Evolutionary conservation across 805 yeast genomes (phyloP), one percentile per base, ranked within the genome.

Genomic region (Clavispora vitiphila): DNA sequence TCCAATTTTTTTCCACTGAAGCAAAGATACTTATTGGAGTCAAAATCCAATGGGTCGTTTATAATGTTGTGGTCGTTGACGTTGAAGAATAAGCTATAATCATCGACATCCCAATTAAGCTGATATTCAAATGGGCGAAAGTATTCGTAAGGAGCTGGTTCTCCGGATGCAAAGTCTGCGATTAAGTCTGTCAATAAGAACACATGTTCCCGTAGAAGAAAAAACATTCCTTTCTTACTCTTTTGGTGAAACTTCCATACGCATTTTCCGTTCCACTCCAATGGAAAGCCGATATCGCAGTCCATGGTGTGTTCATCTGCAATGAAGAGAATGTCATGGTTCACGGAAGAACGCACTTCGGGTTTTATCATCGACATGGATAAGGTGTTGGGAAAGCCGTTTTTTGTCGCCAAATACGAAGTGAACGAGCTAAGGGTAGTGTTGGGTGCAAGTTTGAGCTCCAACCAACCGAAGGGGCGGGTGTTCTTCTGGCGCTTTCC

Each of bases 401-500:
- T 84, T 3, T 61, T 62, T 0, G 76, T 64, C 1, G 93, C 78
- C 7, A 78, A 62, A 46, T 78, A 70, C 0, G 84, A 78, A 1
- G 75, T 62, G 14, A 63, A 67, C 10, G 68, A 58, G 3, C 69
- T 55, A 1, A 83, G 53, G 0, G 69, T 68, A 0, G 96, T 76
- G 0, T 74, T 79, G 14, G 68, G 65, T 3, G 70, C 71, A 32
- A 81, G 62, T 45, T 81, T 82, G 15, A 88, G 41, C 54, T 91
- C 97, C 3, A 93, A 46, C 99, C 99, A 93, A 0, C 96, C 98
- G 66, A 84, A 93, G 1, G 96, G 84, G 18, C 56, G 49, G 7
- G 47, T 44, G 36, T 37, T 39, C 23, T 42, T 42, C 21, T 42
- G 48, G 18, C 41, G 44, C 38, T 42, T 38, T 8, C 22, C 34